These are phyloP conservation scores for Parachaetomium inaequale DNA, from an alignment of 495 filamentous ascomycete species.

Conservation along the genomic window DNA sequence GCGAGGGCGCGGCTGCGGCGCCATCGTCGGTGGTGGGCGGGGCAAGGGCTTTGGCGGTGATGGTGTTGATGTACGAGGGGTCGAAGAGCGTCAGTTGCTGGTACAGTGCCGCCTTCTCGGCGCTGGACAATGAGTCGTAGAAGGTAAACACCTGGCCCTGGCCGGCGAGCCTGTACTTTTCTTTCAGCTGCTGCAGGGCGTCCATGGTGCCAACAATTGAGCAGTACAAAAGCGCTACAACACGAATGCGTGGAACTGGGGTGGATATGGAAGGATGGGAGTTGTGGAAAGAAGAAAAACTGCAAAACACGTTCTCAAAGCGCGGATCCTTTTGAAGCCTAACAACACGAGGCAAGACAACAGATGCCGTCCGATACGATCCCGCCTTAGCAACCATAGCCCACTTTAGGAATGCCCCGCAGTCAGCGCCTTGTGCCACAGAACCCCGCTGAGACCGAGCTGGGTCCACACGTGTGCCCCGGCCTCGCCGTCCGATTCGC, in stretches of 20 bases:
- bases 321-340: slow-evolving; percentile 4
- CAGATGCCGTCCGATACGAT: slow-evolving; percentile 6
- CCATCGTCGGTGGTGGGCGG: slow-evolving; percentile 59
- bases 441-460: slow-evolving; percentile 3
- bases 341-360: slow-evolving; percentile 6
- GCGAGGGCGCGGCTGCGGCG: slow-evolving; percentile 44
- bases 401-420: slow-evolving; percentile 10
- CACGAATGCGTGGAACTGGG: not conserved
- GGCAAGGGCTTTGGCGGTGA: slow-evolving; percentile 76
- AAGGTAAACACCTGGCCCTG: slow-evolving; percentile 93
- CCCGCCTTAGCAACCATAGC: slow-evolving; percentile 12
- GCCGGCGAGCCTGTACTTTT: slow-evolving; percentile 71
- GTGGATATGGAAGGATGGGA: not conserved
- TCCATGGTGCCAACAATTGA: slow-evolving; percentile 24
- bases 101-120: slow-evolving; percentile 75
- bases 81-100: slow-evolving; percentile 78
- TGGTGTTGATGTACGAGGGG: slow-evolving; percentile 74
- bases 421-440: slow-evolving; percentile 8
- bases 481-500: slow-evolving; percentile 1
- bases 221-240: not conserved
- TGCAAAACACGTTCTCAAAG: not conserved
- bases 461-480: slow-evolving; percentile 9
- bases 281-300: not conserved
- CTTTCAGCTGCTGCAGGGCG: slow-evolving; percentile 59
- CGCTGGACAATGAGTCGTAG: slow-evolving; percentile 67